Base-by-base conservation (phyloP, 768 basidiomycete genomes). In the Naganishia vaughanmartiniae region DNA sequence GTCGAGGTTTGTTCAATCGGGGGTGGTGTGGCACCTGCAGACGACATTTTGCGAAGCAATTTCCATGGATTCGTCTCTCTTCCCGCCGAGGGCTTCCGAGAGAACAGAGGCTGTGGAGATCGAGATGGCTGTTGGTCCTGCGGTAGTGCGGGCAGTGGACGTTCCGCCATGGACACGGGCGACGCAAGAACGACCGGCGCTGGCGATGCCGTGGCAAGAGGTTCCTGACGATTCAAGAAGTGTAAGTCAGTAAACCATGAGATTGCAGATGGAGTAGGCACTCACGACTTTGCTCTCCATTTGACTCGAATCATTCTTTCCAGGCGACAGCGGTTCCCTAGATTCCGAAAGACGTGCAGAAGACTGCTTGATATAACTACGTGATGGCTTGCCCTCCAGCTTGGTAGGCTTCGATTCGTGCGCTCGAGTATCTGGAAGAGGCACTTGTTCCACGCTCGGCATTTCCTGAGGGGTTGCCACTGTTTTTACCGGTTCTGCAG, bases 61-160 rank as follows among this genome's bases (percentile, higher is more conserved):
- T 57, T 48, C 68, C 68, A 69, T n/a, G 68, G 68, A 56, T 69
- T 69, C 12, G 68, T 58, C 21, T 58, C 58, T n/a, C 58, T 69
- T 26, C 68, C 33, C 15, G 28, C 54, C 0, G 68, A 51, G 12
- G 56, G 46, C 26, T 54, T 46, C 21, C 56, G 55, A 24, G 54
- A 30, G 57, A 69, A 69, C 46, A 60, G 48, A 14, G 68, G 68
- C 33, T 57, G 65, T 51, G 53, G 26, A 12, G 65, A 66, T 31
- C n/a, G 65, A n/a, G 46, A 66, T 17, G 19, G 26, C 31, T 51
- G 46, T 46, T 14, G 30, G 21, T 7, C 53, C 31, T 31, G 56
- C 9, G 33, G 67, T 28, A 42, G 21, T 34, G 28, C 30, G 6
- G 36, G 54, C 6, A 28, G 6, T 24, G 42, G 54, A 33, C 67